Conservation (phyloP, 2,329 filamentous ascomycete species). For the Teratosphaeria gauchensis region DNA sequence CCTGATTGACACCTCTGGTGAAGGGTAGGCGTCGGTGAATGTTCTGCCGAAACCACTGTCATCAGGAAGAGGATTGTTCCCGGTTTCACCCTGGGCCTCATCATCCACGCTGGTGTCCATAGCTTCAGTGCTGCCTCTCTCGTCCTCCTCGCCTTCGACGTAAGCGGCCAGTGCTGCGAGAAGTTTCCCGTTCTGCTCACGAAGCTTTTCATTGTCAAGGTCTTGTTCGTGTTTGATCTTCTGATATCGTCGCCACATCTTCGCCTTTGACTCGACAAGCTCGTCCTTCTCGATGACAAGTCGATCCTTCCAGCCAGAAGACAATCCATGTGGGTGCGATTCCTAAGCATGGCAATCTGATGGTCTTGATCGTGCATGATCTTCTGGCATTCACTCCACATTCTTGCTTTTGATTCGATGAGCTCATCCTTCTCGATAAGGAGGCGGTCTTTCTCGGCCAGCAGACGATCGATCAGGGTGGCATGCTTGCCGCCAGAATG, state of each 20-base stretch:
- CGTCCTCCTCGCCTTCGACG: conserved; percentile 1
- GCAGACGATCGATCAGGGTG: neutral
- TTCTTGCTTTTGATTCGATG: conserved; percentile 5
- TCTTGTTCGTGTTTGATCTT: conserved; percentile 1
- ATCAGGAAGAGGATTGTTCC: neutral
- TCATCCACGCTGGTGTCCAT: neutral
- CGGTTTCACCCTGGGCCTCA: neutral
- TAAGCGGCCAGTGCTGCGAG: neutral
- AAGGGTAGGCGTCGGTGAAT: neutral
- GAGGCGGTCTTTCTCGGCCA: conserved; percentile 7
- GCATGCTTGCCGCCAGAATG: neutral
- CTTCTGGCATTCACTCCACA: conserved; percentile 5
- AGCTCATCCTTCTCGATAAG: conserved; percentile 7
- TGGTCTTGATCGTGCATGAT: conserved; percentile 1
- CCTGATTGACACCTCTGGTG: neutral
- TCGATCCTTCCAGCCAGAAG: conserved; percentile 6
- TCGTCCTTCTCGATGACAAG: conserved; percentile 5
- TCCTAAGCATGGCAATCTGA: neutral
- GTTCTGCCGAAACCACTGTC: neutral
- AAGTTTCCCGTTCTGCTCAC: neutral
- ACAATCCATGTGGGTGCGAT: neutral
- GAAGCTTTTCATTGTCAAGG: neutral
- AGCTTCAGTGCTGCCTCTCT: neutral
- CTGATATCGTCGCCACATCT: conserved; percentile 5
- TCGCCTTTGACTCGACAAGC: conserved; percentile 5